These are phyloP conservation scores for Pisolithus albus DNA, from an alignment of 768 basidiomycete genomes.

Conservation along the genomic window DNA sequence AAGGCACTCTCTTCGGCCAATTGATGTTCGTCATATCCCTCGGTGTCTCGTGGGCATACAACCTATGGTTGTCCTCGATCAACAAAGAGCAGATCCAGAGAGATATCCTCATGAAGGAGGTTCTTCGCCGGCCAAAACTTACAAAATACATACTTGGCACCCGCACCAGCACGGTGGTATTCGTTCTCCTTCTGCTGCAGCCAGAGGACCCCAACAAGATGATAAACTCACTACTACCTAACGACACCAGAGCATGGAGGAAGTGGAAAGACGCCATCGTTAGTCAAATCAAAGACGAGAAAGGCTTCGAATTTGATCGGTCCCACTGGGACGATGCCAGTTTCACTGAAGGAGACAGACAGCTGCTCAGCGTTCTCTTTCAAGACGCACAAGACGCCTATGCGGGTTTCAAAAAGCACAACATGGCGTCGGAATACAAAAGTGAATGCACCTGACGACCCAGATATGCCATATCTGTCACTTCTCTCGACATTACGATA, in stretches of 20 bases:
- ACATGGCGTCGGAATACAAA: no score
- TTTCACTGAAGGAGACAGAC: not conserved
- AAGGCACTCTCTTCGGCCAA: constrained; percentile 28
- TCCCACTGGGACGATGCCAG: not conserved
- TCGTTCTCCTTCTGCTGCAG: not conserved
- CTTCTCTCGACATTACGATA: no score
- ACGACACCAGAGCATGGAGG: constrained; percentile 2
- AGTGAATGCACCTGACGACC: no score
- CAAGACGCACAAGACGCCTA: not conserved
- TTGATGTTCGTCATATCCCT: constrained; percentile 28
- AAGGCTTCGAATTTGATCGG: not conserved
- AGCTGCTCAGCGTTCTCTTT: not conserved
- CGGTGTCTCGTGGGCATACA: constrained; percentile 26
- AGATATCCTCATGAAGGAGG: constrained; percentile 2
- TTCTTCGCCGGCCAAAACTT: not conserved
- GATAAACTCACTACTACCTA: not conserved
- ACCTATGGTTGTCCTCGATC: constrained; percentile 25
- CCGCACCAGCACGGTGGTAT: constrained; percentile 1
- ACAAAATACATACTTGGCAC: constrained; percentile 2
- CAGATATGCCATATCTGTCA: no score
- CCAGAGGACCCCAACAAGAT: not conserved
- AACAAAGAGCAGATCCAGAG: constrained; percentile 19
- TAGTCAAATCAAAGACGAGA: not conserved
- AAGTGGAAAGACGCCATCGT: not conserved
- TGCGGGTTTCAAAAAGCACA: not conserved